phyloP scores from a whole-genome alignment of 495 filamentous ascomycete species.

The Penicillium goetzii region DNA sequence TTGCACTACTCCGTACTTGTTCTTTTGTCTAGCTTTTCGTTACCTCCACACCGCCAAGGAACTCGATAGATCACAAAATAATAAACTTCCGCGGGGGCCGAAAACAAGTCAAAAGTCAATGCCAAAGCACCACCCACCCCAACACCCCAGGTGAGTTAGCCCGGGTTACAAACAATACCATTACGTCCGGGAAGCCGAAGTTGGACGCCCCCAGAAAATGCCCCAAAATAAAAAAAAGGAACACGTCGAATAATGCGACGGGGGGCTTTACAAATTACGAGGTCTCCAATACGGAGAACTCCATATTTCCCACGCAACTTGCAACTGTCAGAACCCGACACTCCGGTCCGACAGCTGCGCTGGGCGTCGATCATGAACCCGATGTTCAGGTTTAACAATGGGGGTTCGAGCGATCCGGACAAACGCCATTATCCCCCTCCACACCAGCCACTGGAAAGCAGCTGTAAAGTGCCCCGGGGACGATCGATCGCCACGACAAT shows the following conservation, averaged over 20 bases:
- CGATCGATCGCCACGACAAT: conserved; percentile 3
- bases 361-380: conserved; percentile 33
- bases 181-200: not conserved
- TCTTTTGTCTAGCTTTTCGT: not conserved
- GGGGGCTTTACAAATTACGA: not conserved
- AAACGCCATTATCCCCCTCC: conserved; percentile 9
- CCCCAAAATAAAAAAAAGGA: conserved; percentile 2
- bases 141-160: not conserved
- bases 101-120: not conserved
- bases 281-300: not conserved
- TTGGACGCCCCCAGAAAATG: not conserved
- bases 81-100: not conserved
- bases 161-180: not conserved
- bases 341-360: conserved; percentile 36
- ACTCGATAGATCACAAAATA: conserved; percentile 18
- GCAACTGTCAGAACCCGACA: conserved; percentile 42
- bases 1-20: not conserved
- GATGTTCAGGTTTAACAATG: conserved; percentile 4
- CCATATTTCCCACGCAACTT: conserved; percentile 22
- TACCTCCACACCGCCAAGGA: conserved; percentile 1
- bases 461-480: not conserved
- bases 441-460: not conserved
- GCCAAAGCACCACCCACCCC: not conserved
- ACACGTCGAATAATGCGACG: conserved; percentile 1
- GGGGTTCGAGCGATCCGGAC: conserved; percentile 8